phyloP scores from a whole-genome alignment of 768 basidiomycete species.

The Leccinum sublutescens region DNA sequence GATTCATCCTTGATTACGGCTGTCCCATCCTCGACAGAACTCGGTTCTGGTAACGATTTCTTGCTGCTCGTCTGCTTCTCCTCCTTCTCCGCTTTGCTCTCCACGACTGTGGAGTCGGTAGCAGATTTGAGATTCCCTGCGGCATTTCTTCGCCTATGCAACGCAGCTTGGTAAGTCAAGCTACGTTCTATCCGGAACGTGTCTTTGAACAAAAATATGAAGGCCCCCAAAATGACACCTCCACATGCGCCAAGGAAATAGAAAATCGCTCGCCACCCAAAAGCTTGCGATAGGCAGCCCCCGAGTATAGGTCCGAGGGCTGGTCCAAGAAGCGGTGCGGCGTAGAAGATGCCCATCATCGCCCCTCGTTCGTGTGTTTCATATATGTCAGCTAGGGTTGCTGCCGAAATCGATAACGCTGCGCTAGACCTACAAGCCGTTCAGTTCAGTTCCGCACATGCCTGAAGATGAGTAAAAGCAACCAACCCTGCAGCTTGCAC shows the following conservation, averaged over 20 bases:
- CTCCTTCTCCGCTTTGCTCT: slow-evolving; percentile 6
- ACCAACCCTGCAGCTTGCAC: slow-evolving; percentile 66
- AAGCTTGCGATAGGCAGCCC: slow-evolving; percentile 61
- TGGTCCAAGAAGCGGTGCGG: slow-evolving; percentile 74
- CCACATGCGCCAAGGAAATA: slow-evolving; percentile 76
- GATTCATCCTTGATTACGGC: slow-evolving; percentile 12
- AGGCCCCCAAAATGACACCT: slow-evolving; percentile 50
- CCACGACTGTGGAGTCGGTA: slow-evolving; percentile 20
- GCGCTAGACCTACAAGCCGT: slow-evolving; percentile 51
- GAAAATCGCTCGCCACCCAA: slow-evolving; percentile 79
- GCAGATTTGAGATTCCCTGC: slow-evolving; percentile 19
- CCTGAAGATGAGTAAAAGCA: slow-evolving; percentile 3
- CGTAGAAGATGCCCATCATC: slow-evolving; percentile 80
- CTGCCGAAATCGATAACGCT: slow-evolving; percentile 70
- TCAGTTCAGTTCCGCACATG: slow-evolving; percentile 3
- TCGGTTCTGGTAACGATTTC: slow-evolving; percentile 8
- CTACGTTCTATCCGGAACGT: slow-evolving; percentile 85
- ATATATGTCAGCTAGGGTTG: slow-evolving; percentile 76
- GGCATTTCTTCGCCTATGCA: slow-evolving; percentile 43
- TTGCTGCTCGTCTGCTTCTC: slow-evolving; percentile 16
- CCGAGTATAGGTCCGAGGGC: slow-evolving; percentile 73
- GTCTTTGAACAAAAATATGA: slow-evolving; percentile 72
- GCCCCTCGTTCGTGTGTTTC: slow-evolving; percentile 72
- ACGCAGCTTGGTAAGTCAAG: slow-evolving; percentile 68
- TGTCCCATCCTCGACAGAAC: slow-evolving; percentile 26